Percentiles rank a stretch among this genome's conserved stretches.
phyloP scores from a whole-genome alignment of 2,329 filamentous ascomycete genomes.

The Ceratocystis albifundus region DNA sequence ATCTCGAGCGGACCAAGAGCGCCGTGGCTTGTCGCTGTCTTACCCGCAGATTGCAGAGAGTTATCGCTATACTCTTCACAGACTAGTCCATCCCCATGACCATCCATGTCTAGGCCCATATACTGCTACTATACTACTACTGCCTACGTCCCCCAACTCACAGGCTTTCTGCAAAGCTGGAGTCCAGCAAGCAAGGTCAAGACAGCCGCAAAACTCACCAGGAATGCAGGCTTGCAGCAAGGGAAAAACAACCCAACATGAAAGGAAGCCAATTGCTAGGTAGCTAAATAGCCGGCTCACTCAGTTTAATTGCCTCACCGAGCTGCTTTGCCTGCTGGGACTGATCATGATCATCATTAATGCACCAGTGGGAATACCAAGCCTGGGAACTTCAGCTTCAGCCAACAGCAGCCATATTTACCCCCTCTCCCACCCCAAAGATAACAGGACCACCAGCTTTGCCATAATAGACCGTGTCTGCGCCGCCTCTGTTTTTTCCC shows the following conservation, averaged over 20 bases:
- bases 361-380: constrained; percentile 1
- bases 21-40: background rate
- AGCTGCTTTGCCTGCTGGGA: background rate
- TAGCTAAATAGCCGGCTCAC: background rate
- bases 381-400: background rate
- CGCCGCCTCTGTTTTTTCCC: background rate
- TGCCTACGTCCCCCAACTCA: background rate
- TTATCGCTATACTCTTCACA: background rate
- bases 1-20: background rate
- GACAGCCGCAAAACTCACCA: background rate
- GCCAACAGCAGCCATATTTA: background rate
- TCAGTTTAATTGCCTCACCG: constrained; percentile 5
- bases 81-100: background rate
- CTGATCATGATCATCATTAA: constrained; percentile 13
- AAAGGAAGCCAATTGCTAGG: background rate
- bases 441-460: background rate
- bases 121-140: too few relatives aligned
- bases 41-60: background rate
- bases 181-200: background rate
- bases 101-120: too few relatives aligned
- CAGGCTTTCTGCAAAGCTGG: background rate
- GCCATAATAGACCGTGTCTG: background rate
- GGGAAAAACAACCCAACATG: background rate
- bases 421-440: too few relatives aligned
- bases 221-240: background rate